These are phyloP conservation scores for Dioscorea zingiberensis DNA, from an alignment of 106 monocot genomes.

Conservation along the genomic window DNA sequence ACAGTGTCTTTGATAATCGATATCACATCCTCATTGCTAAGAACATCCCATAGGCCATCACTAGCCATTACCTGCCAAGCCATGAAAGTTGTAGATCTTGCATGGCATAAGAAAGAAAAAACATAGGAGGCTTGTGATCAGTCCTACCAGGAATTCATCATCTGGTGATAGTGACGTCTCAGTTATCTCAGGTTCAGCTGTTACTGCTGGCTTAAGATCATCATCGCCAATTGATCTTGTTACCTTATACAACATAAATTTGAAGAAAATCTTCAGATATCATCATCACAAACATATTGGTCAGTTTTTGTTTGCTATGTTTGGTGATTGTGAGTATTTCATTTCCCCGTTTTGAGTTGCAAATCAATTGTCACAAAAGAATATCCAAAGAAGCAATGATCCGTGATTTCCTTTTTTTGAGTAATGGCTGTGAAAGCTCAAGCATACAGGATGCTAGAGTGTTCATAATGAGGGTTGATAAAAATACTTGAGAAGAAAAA, in stretches of 20 bases:
- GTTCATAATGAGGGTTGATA: neutral
- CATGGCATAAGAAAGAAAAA: no score
- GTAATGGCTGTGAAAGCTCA: no score
- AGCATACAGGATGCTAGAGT: no score
- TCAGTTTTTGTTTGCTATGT: no score
- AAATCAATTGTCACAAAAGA: no score
- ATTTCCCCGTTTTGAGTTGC: no score
- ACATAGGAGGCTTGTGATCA: slow-evolving; percentile 1
- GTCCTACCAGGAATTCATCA: slow-evolving; percentile 91
- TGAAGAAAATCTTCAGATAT: no score
- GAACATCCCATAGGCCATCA: slow-evolving; percentile 90
- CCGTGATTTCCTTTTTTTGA: no score
- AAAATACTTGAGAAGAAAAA: neutral
- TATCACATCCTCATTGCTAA: slow-evolving; percentile 86
- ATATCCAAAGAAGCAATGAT: no score
- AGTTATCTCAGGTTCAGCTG: slow-evolving; percentile 83
- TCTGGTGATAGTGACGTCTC: slow-evolving; percentile 63
- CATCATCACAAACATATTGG: no score
- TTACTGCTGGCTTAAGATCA: slow-evolving; percentile 97
- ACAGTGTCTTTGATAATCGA: slow-evolving; percentile 92
- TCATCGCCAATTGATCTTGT: slow-evolving; percentile 98
- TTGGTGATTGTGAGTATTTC: no score
- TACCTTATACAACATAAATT: slow-evolving; percentile 37
- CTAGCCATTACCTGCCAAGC: slow-evolving; percentile 86
- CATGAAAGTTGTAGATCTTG: neutral